These are phyloP conservation scores for Nissolia schottii DNA, from an alignment of 306 rosid species.

Conservation along the genomic window DNA sequence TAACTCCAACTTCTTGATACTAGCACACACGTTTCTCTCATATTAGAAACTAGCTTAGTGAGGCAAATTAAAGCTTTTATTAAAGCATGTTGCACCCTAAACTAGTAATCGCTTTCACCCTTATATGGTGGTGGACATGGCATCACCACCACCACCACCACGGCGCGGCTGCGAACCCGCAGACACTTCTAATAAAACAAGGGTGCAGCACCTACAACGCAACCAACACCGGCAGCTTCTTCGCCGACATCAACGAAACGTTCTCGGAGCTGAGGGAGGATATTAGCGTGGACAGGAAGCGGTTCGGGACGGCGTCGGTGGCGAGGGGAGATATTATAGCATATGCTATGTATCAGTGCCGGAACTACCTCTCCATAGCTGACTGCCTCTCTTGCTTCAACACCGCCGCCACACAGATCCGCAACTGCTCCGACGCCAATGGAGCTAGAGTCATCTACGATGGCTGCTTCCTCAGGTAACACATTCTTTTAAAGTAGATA, in stretches of 20 bases:
- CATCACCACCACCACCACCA: neutral
- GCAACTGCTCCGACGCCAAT: conserved; percentile 45
- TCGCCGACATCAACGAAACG: conserved; percentile 34
- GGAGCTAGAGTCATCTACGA: conserved; percentile 64
- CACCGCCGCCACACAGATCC: conserved; percentile 36
- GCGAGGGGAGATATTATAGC: conserved; percentile 25
- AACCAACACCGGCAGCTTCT: conserved; percentile 24
- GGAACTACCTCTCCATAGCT: conserved; percentile 43
- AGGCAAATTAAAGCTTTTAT: too few species aligned
- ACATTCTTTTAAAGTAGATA: neutral
- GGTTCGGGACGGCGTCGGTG: conserved; percentile 42
- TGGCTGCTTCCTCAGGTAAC: conserved; percentile 66
- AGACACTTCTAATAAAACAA: conserved; percentile 23
- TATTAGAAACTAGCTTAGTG: too few species aligned
- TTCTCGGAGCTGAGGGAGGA: conserved; percentile 27
- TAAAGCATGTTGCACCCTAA: neutral
- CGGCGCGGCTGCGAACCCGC: conserved; percentile 33
- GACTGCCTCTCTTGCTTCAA: conserved; percentile 50
- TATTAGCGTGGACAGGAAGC: conserved; percentile 20
- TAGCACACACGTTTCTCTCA: neutral
- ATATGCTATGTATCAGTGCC: conserved; percentile 52
- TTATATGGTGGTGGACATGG: conserved; percentile 14
- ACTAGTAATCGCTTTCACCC: neutral
- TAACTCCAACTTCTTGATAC: neutral
- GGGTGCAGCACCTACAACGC: conserved; percentile 55